These are phyloP conservation scores for Spergularia bocconei DNA, from an alignment of 148 eudicot species.

Conservation along the genomic window DNA sequence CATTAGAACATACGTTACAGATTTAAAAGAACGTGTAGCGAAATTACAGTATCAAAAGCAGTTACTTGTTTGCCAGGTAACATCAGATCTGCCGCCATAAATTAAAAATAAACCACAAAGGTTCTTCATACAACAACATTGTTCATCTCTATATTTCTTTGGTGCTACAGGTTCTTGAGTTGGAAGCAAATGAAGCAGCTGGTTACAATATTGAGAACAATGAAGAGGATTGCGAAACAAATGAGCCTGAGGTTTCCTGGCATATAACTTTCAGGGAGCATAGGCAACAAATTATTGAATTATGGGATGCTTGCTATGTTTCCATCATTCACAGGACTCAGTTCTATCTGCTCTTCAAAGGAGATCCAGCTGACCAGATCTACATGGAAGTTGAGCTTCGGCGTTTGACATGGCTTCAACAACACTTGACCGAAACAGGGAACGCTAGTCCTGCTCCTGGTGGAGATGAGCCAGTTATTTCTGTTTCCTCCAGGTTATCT, in stretches of 20 bases:
- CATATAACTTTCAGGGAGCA: conserved; percentile 61
- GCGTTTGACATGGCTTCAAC: conserved; percentile 79
- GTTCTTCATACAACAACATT: neutral
- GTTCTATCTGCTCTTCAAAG: conserved; percentile 75
- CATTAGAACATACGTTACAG: conserved; percentile 84
- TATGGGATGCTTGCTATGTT: conserved; percentile 84
- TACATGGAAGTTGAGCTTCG: conserved; percentile 90
- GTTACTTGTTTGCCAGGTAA: conserved; percentile 90
- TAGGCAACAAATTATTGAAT: conserved; percentile 77
- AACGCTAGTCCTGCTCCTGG: conserved; percentile 65
- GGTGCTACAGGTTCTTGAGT: conserved; percentile 51
- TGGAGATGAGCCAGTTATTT: conserved; percentile 64
- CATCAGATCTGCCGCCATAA: neutral
- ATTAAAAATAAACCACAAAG: neutral
- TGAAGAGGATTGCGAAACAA: conserved; percentile 36
- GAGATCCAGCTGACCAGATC: conserved; percentile 80
- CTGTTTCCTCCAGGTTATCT: conserved; percentile 71
- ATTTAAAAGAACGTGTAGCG: conserved; percentile 87
- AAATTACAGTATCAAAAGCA: conserved; percentile 90
- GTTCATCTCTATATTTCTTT: neutral
- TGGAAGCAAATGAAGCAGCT: conserved; percentile 71
- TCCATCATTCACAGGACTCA: conserved; percentile 89
- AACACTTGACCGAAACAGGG: conserved; percentile 74
- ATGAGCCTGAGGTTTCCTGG: conserved; percentile 63
- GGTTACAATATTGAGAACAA: conserved; percentile 48